Evolutionary conservation across 352 stramenopile genomes (phyloP), one percentile per base, ranked within the genome.

Genomic region (Aphanomyces invadans): DNA sequence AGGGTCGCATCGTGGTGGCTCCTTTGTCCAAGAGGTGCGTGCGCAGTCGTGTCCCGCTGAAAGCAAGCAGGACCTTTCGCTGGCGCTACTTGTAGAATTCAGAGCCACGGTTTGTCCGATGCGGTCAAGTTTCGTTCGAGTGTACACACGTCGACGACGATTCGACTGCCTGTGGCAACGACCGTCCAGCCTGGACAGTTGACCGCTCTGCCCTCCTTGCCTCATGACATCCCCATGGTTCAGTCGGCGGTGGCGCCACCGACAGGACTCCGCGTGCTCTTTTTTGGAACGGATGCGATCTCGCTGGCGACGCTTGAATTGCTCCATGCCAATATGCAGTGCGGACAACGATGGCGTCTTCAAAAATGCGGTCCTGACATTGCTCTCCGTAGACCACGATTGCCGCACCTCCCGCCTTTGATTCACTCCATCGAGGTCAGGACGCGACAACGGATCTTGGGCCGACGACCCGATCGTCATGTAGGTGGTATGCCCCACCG

Each of bases 231-330:
- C 45, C 25, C 4, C 15, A 21, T 45, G 33, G 25, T 49, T 64
- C 33, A n/a, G 11, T 12, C 36, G 46, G 39, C 29, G 4, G 38
- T 21, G 3, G 42, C 44, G 44, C 23, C 5, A 33, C n/a, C 33
- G 17, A 53, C 57, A 36, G 60, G 33, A 4, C 29, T 67, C 19
- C 79, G 83, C 48, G 82, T 94, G 36, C 70, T 94, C 10, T 94
- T 94, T 73, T 94, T 94, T 72, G 85, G 85, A 31, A 94, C 85
- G 3, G 85, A 94, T 61, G 78, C 92, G 38, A 81, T 94, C 28
- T 92, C 85, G 21, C 76, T 92, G 31, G 77, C 83, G 33, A 94
- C 85, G 66, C 80, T 94, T 21, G 70, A 80, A 60, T 65, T 65
- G 38, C 74, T 94, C 64, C 75, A 91, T 57, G 73, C 69, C 65